Evolutionary conservation across 2,329 filamentous ascomycete species (phyloP), one percentile per base, ranked within the genome.

Genomic region (Teratosphaeria gauchensis): DNA sequence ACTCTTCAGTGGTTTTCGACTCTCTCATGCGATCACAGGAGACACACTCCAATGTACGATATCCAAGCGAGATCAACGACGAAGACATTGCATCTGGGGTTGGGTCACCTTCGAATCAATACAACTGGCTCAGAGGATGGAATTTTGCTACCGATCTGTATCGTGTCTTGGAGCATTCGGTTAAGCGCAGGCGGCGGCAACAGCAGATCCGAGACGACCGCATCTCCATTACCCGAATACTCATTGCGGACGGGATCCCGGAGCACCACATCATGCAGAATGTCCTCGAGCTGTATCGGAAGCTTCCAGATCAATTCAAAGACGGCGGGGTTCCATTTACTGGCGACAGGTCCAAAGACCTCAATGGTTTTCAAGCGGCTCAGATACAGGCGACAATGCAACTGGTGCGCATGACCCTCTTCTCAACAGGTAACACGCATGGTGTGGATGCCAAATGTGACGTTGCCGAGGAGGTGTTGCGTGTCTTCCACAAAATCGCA

Each of bases 141-240:
- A 84, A 83, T 66, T 82, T 82, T 59, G 80, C 77, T 6, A 82
- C 79, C 0, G 80, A 83, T 63, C 69, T 84, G 0, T 84, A 83
- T 63, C 77, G 80, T 4, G 74, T 83, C 8, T 69, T 84, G 16
- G 81, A 84, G 63, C 80, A 84, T 61, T 77, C 76, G 11, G 65
- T 75, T 1, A 67, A 64, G 46, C 61, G 65, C 31, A 58, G 68
- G 53, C 62, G 64, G 32, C 55, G 64, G 30, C 63, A 60, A 35
- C 55, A 63, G 51, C 38, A 60, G 56, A 53, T 65, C 58, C 54
- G 66, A 55, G 54, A 63, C n/a, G 61, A 67, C 58, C 59, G 64
- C 21, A 57, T 67, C 24, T 62, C 64, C 8, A 57, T 68, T 33
- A 62, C 60, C 4, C 62, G 62, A n/a, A 54, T 71, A 14, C 62